These are phyloP conservation scores for Chaetomium fimeti DNA, from an alignment of 495 filamentous ascomycete genomes.

Conservation along the genomic window DNA sequence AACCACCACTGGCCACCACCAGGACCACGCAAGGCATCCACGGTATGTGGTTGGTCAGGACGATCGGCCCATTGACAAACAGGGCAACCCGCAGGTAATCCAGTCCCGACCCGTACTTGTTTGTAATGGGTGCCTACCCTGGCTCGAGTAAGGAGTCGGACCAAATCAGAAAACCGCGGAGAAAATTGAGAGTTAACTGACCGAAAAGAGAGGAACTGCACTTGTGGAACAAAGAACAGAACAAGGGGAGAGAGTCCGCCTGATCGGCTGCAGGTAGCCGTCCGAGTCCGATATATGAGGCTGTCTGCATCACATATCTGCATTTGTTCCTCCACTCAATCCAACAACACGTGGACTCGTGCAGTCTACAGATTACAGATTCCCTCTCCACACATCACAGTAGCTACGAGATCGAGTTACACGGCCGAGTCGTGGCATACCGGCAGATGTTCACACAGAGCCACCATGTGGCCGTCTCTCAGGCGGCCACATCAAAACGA, in stretches of 20 bases:
- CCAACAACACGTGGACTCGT: background rate
- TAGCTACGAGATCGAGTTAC: background rate
- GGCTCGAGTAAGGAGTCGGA: too few species aligned
- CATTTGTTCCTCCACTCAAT: background rate
- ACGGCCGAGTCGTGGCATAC: background rate
- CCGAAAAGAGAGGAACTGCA: too few species aligned
- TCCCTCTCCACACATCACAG: background rate
- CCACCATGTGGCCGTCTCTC: slow-evolving; percentile 21
- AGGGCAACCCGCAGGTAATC: background rate
- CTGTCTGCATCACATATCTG: background rate
- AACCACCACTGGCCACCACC: too few species aligned
- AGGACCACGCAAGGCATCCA: background rate
- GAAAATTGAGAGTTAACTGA: too few species aligned
- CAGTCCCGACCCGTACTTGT: too few species aligned
- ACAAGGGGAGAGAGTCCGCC: too few species aligned
- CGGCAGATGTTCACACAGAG: background rate
- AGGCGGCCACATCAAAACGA: slow-evolving; percentile 21
- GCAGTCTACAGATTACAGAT: background rate
- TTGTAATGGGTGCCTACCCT: too few species aligned
- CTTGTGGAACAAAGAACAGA: too few species aligned
- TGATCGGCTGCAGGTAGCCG: background rate
- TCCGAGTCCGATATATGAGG: slow-evolving; percentile 3
- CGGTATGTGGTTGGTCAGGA: slow-evolving; percentile 2
- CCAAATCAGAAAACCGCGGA: too few species aligned
- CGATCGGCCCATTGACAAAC: background rate